Base-by-base conservation (phyloP, 306 rosid species). In the Trifolium subterraneum region DNA sequence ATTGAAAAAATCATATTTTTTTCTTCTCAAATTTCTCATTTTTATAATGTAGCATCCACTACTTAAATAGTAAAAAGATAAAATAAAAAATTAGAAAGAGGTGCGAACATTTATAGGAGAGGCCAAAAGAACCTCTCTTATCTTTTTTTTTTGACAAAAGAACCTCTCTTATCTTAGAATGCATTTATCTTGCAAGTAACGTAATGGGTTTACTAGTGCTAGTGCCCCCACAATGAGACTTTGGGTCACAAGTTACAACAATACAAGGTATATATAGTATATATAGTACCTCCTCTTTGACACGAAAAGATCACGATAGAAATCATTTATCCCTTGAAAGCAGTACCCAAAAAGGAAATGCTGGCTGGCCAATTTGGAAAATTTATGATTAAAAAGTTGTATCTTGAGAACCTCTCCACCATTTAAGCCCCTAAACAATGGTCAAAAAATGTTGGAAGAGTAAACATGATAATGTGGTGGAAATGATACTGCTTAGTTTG, bases 201-300 rank as follows among this genome's bases (percentile, higher is more conserved):
- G 42, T 60, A 22, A 65, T 71, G 82, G 47, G 42, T 3, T 65
- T 36, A 74, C 75, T 54, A 80, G 84, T 80, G 82, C 2, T 23
- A 84, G 80, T 72, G 71, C 78, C 69, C 82, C 84, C 84, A 80
- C 80, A 67, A 16, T 44, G 58, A 81, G 39, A 73, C 80, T 84
- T 80, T 77, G 56, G 54, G 80, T 68, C 72, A 72, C 72, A 68
- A 48, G 63, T 27, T 5, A 27, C 31, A 27, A 27, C 31, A 27
- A 27, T 5, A 29, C 78, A 62, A 48, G 60, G 81, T 23, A 29
- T 23, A 38, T 23, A 38, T 29, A 29, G 6, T 29, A 29, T 72
- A 2, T 33, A 12, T 8, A 41, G 36, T 20, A 72, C 15, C 47
- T 61, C 45, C 27, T 78, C 44, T 39, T 71, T 48, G 44, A 60